Base-by-base conservation (phyloP, 208 protist species). In the Leishmania lainsoni region DNA sequence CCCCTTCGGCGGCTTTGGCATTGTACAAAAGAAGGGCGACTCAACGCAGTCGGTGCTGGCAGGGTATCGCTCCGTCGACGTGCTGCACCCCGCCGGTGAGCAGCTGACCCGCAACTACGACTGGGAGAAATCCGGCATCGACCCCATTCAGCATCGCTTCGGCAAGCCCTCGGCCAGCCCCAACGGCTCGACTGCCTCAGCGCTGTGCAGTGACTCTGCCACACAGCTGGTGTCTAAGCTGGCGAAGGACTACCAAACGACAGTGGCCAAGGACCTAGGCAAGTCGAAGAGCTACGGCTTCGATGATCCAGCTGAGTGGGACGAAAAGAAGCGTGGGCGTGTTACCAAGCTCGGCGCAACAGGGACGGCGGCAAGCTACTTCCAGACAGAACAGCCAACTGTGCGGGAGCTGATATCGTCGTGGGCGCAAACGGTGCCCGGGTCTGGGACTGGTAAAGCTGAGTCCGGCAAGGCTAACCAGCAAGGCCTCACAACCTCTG, bases 121-220 rank as follows among this genome's bases (percentile, higher is more conserved):
- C 84, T 97, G 94, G 93, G 89, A 93, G 20, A 68, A 59, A 26
- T 61, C 78, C 8, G 92, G 91, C 56, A 94, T 97, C 75, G 91
- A 97, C 85, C 90, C 92, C 5, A 90, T 87, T 35, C 81, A 92
- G 76, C 81, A 92, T 78, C 86, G 93, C 80, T 97, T 97, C 79
- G 94, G 94, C 3, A 77, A 76, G 39, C 69, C 75, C 8, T 79
- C 80, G 3, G 68, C 22, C 52, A 76, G 76, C 51, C 76, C 81
- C 56, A 75, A 88, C 54, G 69, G 80, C 8, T 49, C 80, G 14
- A 82, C 73, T 10, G 79, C 54, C 29, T 26, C 75, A 5, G 45
- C 71, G 1, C 20, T 85, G 75, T 49, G 48, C 61, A 66, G 20
- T 4, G 75, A 58, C 45, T 78, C 56, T 17, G 81, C 81, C 16